Conservation (phyloP, 768 basidiomycete genomes). For the Amanita muscaria region DNA sequence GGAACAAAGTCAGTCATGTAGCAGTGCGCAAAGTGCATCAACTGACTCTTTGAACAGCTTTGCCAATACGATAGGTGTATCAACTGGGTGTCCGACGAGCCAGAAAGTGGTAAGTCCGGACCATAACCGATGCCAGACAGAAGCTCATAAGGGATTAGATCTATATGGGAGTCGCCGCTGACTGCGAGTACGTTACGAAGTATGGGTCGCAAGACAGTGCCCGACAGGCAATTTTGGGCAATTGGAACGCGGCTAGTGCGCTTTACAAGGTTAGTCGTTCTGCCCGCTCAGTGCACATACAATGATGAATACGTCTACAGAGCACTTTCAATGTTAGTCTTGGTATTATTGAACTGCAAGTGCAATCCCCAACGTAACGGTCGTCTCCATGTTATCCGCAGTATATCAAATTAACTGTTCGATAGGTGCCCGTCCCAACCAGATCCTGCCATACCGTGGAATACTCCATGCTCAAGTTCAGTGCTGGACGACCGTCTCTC, state of each 20-base stretch:
- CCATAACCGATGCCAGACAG: neutral
- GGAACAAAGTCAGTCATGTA: slow-evolving; percentile 39
- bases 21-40: slow-evolving; percentile 5
- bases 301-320: slow-evolving; percentile 20
- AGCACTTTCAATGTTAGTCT: slow-evolving; percentile 78
- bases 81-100: slow-evolving; percentile 59
- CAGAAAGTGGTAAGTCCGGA: slow-evolving; percentile 52
- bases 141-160: slow-evolving; percentile 24
- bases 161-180: slow-evolving; percentile 84
- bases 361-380: slow-evolving; percentile 48
- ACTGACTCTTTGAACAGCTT: slow-evolving; percentile 38
- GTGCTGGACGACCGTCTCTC: slow-evolving; percentile 66
- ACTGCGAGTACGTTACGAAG: slow-evolving; percentile 65
- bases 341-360: slow-evolving; percentile 71
- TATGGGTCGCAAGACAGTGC: slow-evolving; percentile 62
- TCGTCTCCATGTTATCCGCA: slow-evolving; percentile 4
- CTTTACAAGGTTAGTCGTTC: slow-evolving; percentile 49
- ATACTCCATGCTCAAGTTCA: slow-evolving; percentile 52
- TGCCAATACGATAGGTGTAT: slow-evolving; percentile 55
- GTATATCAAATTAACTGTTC: neutral
- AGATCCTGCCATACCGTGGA: slow-evolving; percentile 58
- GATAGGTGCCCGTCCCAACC: slow-evolving; percentile 53
- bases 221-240: slow-evolving; percentile 63
- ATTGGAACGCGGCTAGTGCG: slow-evolving; percentile 71
- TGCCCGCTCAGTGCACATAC: slow-evolving; percentile 1